Evolutionary conservation across 768 basidiomycete species (phyloP).

Genomic region (Hygrophorus pudorinus): DNA sequence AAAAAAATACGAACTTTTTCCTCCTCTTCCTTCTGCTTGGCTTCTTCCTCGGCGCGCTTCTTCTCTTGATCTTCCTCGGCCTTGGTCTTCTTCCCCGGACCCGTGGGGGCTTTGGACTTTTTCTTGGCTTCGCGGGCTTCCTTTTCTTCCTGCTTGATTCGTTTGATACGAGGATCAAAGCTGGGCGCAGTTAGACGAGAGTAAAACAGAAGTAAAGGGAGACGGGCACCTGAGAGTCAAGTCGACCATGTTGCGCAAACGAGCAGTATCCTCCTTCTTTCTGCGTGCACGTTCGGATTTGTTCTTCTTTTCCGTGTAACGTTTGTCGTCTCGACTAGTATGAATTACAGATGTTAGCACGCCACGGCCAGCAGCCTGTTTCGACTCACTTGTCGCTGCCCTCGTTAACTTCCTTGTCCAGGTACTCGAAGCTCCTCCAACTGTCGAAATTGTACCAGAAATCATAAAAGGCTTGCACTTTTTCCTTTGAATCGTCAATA

Average conservation of each 20-base stretch:
- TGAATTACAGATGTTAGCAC: conserved; percentile 7
- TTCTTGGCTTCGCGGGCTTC: conserved; percentile 90
- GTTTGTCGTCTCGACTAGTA: conserved; percentile 89
- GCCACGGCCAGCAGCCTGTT: not conserved
- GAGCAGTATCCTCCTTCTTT: conserved; percentile 96
- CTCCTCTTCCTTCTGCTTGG: conserved; percentile 71
- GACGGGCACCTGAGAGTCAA: conserved; percentile 46
- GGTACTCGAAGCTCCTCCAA: conserved; percentile 96
- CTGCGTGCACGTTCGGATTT: conserved; percentile 90
- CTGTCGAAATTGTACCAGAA: conserved; percentile 99
- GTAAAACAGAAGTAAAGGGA: not conserved
- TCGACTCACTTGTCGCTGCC: conserved; percentile 79
- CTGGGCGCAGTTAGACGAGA: conserved; percentile 14
- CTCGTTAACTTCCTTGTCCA: conserved; percentile 98
- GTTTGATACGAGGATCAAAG: conserved; percentile 90
- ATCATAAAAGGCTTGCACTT: conserved; percentile 91
- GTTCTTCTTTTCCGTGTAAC: conserved; percentile 99
- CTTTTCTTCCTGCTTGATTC: conserved; percentile 95
- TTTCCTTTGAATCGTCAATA: conserved; percentile 61
- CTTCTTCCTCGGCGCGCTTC: conserved; percentile 60
- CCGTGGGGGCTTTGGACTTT: conserved; percentile 29
- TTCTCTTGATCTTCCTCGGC: conserved; percentile 71
- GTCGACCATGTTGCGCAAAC: conserved; percentile 82
- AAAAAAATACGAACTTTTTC: conserved; percentile 52
- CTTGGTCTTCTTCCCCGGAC: conserved; percentile 52